Conservation (phyloP, 208 protist genomes). For the Acanthamoeba castellanii region DNA sequence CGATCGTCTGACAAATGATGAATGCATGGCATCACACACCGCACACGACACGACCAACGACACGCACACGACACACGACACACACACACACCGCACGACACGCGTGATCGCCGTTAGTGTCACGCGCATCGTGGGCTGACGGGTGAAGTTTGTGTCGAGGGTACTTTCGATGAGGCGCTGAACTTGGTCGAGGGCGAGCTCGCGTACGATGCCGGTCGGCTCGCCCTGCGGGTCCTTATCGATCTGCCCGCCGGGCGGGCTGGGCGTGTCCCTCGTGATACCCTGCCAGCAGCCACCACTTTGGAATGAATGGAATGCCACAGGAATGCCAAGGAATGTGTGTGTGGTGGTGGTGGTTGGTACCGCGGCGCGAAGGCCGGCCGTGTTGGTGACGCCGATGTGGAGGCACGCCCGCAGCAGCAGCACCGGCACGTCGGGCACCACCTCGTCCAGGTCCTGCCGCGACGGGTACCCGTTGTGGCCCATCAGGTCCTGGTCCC, state of each 20-base stretch:
- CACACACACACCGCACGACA: not conserved
- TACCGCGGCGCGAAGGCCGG: slow-evolving; percentile 79
- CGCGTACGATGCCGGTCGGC: slow-evolving; percentile 88
- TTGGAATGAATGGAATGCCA: not conserved
- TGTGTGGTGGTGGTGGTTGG: too few relatives aligned
- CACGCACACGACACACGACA: not conserved
- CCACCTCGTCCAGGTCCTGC: slow-evolving; percentile 60
- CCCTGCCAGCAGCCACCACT: slow-evolving; percentile 63
- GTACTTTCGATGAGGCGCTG: slow-evolving; percentile 76
- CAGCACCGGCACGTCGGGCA: slow-evolving; percentile 83
- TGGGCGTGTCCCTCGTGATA: slow-evolving; percentile 83
- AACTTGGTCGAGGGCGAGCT: slow-evolving; percentile 85
- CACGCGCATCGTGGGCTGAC: too few relatives aligned
- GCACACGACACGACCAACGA: not conserved
- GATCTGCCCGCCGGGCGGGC: slow-evolving; percentile 82
- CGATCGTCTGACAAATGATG: not conserved
- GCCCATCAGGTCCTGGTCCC: not conserved
- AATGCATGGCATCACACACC: not conserved
- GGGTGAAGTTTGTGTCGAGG: too few relatives aligned
- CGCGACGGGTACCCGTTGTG: not conserved
- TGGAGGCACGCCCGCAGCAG: slow-evolving; percentile 88
- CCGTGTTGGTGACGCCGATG: slow-evolving; percentile 87
- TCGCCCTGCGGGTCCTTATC: slow-evolving; percentile 77
- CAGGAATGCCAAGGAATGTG: not conserved
- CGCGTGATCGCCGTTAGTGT: not conserved